Conservation (phyloP, 2,329 filamentous ascomycete genomes). For the Ophiostoma novo-ulmi region DNA sequence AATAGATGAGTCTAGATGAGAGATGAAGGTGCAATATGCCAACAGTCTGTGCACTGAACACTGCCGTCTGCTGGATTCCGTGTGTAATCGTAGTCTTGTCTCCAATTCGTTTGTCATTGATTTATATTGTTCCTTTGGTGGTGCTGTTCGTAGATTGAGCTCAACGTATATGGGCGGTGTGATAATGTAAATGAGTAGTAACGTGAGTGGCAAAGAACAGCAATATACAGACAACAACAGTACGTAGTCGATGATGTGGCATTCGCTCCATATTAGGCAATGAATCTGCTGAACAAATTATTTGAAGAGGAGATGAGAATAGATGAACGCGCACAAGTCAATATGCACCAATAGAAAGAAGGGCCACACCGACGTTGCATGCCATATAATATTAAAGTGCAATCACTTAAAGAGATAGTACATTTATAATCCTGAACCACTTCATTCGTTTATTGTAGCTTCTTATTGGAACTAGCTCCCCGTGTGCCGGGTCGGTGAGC, state of each 20-base stretch:
- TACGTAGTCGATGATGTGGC: background rate
- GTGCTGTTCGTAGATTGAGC: background rate
- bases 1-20: background rate
- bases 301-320: background rate
- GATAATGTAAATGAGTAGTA: background rate
- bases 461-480: no score
- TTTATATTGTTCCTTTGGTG: background rate
- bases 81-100: no score
- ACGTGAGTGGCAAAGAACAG: background rate
- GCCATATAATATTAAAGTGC: no score
- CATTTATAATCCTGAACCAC: no score
- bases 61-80: background rate
- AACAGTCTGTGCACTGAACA: background rate
- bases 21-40: background rate
- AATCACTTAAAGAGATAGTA: no score
- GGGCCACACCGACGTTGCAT: background rate
- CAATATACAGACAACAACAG: background rate
- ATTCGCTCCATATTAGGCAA: background rate
- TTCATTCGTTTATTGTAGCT: no score
- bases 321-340: background rate
- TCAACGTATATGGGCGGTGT: background rate
- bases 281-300: background rate
- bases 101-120: background rate
- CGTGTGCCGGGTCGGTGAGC: background rate
- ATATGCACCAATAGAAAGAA: background rate